Evolutionary conservation across 345 rosid genomes (phyloP), one percentile per base, ranked within the genome.

Genomic region (Populus euphratica): DNA sequence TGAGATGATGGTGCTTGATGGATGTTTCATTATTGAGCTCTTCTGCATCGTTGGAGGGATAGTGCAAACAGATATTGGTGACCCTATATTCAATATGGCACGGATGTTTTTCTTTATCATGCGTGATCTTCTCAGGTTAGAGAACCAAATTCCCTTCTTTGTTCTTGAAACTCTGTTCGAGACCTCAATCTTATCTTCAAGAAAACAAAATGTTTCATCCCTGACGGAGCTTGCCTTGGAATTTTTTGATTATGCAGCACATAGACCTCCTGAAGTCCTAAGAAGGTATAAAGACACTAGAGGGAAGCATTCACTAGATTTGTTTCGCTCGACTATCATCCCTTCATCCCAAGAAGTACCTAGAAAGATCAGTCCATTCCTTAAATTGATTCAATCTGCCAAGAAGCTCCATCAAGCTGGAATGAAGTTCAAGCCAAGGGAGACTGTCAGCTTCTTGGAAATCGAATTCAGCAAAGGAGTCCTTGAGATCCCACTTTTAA

Each of bases 1-100:
- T 2, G 82, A 85, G 78, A 85, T 88, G 87, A 85, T 88, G 86
- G 83, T 87, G 61, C 87, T 88, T 14, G 91, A 90, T 61, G 87
- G 92, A 14, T 91, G 94, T 63, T 91, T 91, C 73, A 81, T 91
- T 49, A 83, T 91, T 64, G 87, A 86, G 73, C 70, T 91, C 50
- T 87, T 89, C 69, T 72, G 87, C 64, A 83, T 85, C 31, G 90
- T 88, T 25, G 87, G 86, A 1, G 50, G 85, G 17, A 35, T 86
- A 17, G 82, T 86, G 4, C 68, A 69, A 2, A 27, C 79, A 9
- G 83, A 88, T 70, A 38, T 21, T 8, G 85, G 86, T 38, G 94
- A 91, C 52, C 92, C 92, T 0, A 73, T 88, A 6, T 81, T 88
- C 79, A 82, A 79, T 17, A 78, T 88, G 82, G 72, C 88, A 21